Conservation (phyloP, 306 rosid genomes). For the Oemleria cerasiformis region DNA sequence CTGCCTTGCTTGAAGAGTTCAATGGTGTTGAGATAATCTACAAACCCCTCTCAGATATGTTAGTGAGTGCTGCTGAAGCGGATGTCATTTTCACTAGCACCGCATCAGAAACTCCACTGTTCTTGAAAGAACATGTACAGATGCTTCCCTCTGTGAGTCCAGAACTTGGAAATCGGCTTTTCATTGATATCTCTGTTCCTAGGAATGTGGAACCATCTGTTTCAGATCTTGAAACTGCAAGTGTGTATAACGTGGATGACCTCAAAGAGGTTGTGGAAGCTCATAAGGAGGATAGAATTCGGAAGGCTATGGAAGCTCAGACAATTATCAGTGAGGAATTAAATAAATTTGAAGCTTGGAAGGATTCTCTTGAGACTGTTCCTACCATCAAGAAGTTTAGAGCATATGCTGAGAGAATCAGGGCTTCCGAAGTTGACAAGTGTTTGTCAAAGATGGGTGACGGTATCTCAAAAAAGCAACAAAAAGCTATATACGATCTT, state of each 20-base stretch:
- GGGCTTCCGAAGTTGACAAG: conserved; percentile 75
- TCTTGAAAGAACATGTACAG: conserved; percentile 59
- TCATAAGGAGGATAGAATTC: conserved; percentile 74
- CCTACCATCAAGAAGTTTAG: conserved; percentile 89
- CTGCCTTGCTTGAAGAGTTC: conserved; percentile 55
- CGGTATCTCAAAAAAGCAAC: conserved; percentile 59
- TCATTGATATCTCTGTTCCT: conserved; percentile 83
- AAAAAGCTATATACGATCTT: conserved; percentile 67
- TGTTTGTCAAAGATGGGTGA: conserved; percentile 76
- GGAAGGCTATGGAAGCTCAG: conserved; percentile 68
- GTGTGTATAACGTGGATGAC: conserved; percentile 81
- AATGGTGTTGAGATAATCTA: conserved; percentile 55
- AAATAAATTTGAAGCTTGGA: conserved; percentile 76
- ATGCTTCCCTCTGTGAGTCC: conserved; percentile 45
- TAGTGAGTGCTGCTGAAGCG: conserved; percentile 57
- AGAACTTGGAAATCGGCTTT: conserved; percentile 45
- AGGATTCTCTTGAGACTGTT: conserved; percentile 77
- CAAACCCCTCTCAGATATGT: conserved; percentile 65
- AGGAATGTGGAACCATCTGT: conserved; percentile 73
- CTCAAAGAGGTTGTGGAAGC: conserved; percentile 87
- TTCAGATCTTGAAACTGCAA: conserved; percentile 53
- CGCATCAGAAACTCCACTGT: conserved; percentile 61
- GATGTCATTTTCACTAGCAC: conserved; percentile 85
- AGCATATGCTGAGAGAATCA: conserved; percentile 72
- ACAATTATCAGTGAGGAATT: conserved; percentile 61